Conservation (phyloP, 2,329 filamentous ascomycete species). For the Exophiala sideris region DNA sequence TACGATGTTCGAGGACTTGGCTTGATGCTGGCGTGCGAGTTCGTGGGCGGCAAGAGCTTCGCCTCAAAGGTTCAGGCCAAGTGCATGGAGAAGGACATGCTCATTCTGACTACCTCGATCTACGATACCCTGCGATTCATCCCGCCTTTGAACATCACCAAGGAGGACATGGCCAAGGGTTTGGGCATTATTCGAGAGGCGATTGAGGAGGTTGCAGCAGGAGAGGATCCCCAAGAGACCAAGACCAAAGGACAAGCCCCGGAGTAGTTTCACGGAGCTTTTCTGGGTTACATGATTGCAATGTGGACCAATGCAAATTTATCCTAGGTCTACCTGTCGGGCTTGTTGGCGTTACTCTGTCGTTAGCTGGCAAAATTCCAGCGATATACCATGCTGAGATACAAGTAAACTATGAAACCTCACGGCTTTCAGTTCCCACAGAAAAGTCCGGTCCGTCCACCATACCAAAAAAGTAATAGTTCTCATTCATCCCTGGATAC, state of each 20-base stretch:
- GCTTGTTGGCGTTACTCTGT: too few relatives aligned
- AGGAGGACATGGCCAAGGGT: slow-evolving; percentile 38
- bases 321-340: too few relatives aligned
- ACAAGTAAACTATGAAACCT: too few relatives aligned
- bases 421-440: too few relatives aligned
- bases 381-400: too few relatives aligned
- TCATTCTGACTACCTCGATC: slow-evolving; percentile 40
- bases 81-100: slow-evolving; percentile 38
- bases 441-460: too few relatives aligned
- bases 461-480: too few relatives aligned
- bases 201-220: slow-evolving; percentile 37
- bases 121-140: slow-evolving; percentile 42
- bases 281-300: too few relatives aligned
- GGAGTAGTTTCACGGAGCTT: slow-evolving; percentile 2
- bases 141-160: slow-evolving; percentile 38
- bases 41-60: slow-evolving; percentile 34
- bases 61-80: slow-evolving; percentile 39
- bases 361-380: too few relatives aligned
- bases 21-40: slow-evolving; percentile 40
- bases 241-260: slow-evolving; percentile 21
- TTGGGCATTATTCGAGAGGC: slow-evolving; percentile 36
- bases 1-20: slow-evolving; percentile 39
- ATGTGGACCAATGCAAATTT: too few relatives aligned
- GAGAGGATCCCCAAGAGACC: slow-evolving; percentile 19
- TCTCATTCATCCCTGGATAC: too few relatives aligned